Conservation (phyloP, 441 rosid genomes). For the Syzygium malaccense region DNA sequence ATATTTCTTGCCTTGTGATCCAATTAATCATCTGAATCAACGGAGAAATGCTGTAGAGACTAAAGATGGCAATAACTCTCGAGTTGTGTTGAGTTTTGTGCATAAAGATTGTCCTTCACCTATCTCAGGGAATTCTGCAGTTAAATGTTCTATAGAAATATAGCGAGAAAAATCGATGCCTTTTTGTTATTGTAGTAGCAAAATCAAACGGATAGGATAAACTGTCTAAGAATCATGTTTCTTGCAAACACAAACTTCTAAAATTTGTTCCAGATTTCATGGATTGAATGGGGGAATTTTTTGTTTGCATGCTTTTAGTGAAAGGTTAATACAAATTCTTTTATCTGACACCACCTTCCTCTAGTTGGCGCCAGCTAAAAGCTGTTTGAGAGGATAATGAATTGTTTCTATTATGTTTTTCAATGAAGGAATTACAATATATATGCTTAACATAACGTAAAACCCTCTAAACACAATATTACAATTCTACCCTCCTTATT, state of each 20-base stretch:
- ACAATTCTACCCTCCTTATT: too few species aligned
- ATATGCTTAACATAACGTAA: too few species aligned
- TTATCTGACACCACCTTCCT: background rate
- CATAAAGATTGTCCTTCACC: background rate
- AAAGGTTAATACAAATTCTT: background rate
- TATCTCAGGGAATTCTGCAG: background rate
- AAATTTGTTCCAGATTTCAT: background rate
- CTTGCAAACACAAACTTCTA: background rate
- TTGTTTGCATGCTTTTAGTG: background rate
- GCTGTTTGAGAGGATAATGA: too few species aligned
- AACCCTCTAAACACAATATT: too few species aligned
- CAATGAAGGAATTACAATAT: too few species aligned
- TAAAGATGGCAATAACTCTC: background rate
- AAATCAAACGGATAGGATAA: background rate
- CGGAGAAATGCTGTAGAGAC: background rate
- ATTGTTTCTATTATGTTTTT: too few species aligned
- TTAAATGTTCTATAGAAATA: background rate
- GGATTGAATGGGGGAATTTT: background rate
- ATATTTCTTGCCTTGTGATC: background rate
- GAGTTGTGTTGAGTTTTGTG: background rate
- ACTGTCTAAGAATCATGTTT: background rate
- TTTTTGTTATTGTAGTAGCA: background rate
- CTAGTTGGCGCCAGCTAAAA: background rate
- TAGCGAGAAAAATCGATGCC: background rate
- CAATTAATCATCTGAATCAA: background rate